These are phyloP conservation scores for Hymenoscyphus linearis DNA, from an alignment of 2,329 filamentous ascomycete genomes.

Conservation along the genomic window DNA sequence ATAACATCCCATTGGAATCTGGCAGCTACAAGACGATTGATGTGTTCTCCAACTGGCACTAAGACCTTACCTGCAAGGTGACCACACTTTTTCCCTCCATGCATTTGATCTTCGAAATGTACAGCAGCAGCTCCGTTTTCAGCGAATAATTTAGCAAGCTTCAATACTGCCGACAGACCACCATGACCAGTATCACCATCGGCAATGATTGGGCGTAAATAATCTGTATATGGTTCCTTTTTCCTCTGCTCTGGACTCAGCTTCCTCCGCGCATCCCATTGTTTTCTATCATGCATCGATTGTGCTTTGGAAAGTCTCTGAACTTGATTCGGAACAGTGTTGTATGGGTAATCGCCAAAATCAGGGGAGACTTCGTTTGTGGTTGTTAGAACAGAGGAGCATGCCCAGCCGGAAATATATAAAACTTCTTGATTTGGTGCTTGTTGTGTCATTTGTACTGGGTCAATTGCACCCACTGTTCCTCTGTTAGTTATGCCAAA, in stretches of 20 bases:
- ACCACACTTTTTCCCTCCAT: conserved; percentile 97
- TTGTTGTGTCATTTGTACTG: conserved; percentile 99
- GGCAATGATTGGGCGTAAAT: conserved; percentile 88
- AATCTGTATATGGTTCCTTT: conserved; percentile 79
- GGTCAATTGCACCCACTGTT: conserved; percentile 92
- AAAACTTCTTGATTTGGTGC: conserved; percentile 92
- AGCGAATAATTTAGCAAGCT: conserved; percentile 94
- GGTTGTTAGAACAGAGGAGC: conserved; percentile 83
- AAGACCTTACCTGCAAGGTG: conserved; percentile 95
- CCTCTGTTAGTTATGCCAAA: conserved; percentile 12
- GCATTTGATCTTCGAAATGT: conserved; percentile 96
- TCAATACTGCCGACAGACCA: conserved; percentile 85
- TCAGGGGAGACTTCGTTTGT: conserved; percentile 98
- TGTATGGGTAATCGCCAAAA: conserved; percentile 98
- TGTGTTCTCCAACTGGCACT: conserved; percentile 90
- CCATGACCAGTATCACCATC: conserved; percentile 97
- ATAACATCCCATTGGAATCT: conserved; percentile 98
- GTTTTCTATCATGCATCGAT: conserved; percentile 92
- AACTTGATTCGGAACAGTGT: conserved; percentile 97
- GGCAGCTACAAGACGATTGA: conserved; percentile 86
- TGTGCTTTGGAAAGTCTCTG: conserved; percentile 95
- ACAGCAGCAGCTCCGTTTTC: conserved; percentile 95
- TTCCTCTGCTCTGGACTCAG: conserved; percentile 68
- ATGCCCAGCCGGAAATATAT: conserved; percentile 96
- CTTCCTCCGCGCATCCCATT: conserved; percentile 81